Evolutionary conservation across 805 yeast species (phyloP).

Genomic region (Dipodascus geniculatus): DNA sequence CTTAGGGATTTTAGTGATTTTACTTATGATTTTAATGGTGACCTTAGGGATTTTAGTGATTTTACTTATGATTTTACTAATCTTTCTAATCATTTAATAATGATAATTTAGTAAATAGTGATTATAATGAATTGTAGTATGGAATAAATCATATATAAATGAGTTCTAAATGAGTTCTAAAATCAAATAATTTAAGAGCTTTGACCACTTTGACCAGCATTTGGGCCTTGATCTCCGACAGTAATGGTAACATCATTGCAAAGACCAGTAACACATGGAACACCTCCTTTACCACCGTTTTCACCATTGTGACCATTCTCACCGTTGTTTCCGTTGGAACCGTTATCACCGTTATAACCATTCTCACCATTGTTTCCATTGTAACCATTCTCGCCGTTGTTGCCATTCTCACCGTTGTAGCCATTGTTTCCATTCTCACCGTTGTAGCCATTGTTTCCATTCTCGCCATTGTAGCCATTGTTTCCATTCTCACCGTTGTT

Average conservation of each 20-base stretch:
- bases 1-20: too few species aligned
- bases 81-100: too few species aligned
- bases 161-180: too few species aligned
- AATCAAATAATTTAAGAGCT: too few species aligned
- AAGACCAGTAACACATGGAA: neutral
- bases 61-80: too few species aligned
- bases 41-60: too few species aligned
- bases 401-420: conserved; percentile 1
- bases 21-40: too few species aligned
- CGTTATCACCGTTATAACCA: neutral
- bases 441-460: conserved; percentile 3
- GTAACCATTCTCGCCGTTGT: conserved; percentile 1
- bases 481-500: conserved; percentile 1
- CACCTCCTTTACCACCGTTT: neutral
- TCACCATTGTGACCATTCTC: neutral
- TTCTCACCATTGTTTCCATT: conserved; percentile 1
- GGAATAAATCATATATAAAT: too few species aligned
- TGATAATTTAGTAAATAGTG: too few species aligned
- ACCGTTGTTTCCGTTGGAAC: neutral
- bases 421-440: conserved; percentile 1
- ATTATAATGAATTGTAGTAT: too few species aligned
- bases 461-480: conserved; percentile 1
- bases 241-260: neutral
- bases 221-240: neutral
- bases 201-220: too few species aligned